A percentile compares a stretch with the other conserved stretches of the same genome.
These are phyloP conservation scores for Cordyceps farinosa DNA, from an alignment of 2,329 filamentous ascomycete species.

Conservation along the genomic window DNA sequence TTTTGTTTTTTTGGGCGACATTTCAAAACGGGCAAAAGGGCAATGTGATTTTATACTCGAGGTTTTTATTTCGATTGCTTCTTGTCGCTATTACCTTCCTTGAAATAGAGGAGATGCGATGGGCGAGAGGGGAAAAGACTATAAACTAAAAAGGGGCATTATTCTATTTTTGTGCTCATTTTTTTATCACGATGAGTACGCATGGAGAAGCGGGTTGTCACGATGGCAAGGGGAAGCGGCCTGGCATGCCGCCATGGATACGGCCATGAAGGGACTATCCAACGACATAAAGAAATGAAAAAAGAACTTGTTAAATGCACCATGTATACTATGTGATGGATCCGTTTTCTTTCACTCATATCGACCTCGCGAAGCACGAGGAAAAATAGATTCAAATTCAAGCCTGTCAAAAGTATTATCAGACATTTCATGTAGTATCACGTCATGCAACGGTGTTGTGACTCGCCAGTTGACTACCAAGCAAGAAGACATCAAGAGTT, in stretches of 20 bases:
- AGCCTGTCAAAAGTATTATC: too few relatives aligned
- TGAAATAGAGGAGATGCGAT: neutral
- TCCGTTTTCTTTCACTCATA: too few relatives aligned
- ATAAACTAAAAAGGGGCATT: neutral
- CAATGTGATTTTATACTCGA: constrained; percentile 12
- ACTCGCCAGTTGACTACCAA: too few relatives aligned
- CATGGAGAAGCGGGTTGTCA: neutral
- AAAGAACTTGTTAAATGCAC: neutral
- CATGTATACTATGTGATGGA: neutral
- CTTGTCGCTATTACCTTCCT: neutral
- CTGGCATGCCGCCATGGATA: neutral
- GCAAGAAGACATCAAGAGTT: too few relatives aligned
- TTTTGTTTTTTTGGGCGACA: constrained; percentile 13
- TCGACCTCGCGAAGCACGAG: too few relatives aligned
- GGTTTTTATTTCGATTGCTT: constrained; percentile 11
- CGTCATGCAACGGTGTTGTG: too few relatives aligned
- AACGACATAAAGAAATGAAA: constrained; percentile 7
- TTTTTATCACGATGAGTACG: neutral
- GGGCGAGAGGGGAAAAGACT: neutral
- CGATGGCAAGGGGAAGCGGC: neutral
- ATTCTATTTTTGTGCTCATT: too few relatives aligned
- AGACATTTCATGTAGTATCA: too few relatives aligned
- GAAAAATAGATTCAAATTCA: too few relatives aligned
- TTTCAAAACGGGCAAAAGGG: constrained; percentile 7
- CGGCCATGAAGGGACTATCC: neutral